phyloP scores from a whole-genome alignment of 257 asterid species.

The Linaria vulgaris region DNA sequence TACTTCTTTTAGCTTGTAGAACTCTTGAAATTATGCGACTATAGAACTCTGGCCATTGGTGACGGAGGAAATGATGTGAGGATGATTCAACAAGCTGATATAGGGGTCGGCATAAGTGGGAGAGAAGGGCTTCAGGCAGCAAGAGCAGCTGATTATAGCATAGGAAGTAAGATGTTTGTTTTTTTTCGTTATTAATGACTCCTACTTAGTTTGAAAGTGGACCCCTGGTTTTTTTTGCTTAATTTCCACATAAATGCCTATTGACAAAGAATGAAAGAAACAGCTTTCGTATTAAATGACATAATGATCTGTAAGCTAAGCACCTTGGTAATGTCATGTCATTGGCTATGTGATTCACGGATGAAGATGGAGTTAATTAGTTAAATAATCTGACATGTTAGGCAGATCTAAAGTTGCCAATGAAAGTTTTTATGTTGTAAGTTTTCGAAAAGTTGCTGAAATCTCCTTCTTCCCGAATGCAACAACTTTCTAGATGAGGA shows the following conservation, averaged over 20 bases:
- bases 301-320: slow-evolving; percentile 11
- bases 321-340: background rate
- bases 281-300: slow-evolving; percentile 9
- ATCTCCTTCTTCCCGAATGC: slow-evolving; percentile 10
- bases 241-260: background rate
- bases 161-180: slow-evolving; percentile 74
- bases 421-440: no score
- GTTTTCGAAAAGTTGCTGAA: slow-evolving; percentile 1
- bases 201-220: slow-evolving; percentile 19
- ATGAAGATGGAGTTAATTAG: slow-evolving; percentile 1
- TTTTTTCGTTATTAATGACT: slow-evolving; percentile 10
- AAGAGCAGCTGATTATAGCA: slow-evolving; percentile 99
- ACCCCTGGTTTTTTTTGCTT: slow-evolving; percentile 16
- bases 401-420: no score
- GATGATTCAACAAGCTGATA: slow-evolving; percentile 99
- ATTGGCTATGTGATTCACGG: background rate
- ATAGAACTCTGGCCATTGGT: slow-evolving; percentile 98
- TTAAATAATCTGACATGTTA: slow-evolving; percentile 1
- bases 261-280: slow-evolving; percentile 9
- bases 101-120: slow-evolving; percentile 99
- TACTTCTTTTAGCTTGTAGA: slow-evolving; percentile 71
- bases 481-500: slow-evolving; percentile 12
- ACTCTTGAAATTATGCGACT: slow-evolving; percentile 86
- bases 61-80: slow-evolving; percentile 99
- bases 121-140: slow-evolving; percentile 99